Evolutionary conservation across 768 basidiomycete species (phyloP), one percentile per base, ranked within the genome.

Genomic region (Auriscalpium vulgare): DNA sequence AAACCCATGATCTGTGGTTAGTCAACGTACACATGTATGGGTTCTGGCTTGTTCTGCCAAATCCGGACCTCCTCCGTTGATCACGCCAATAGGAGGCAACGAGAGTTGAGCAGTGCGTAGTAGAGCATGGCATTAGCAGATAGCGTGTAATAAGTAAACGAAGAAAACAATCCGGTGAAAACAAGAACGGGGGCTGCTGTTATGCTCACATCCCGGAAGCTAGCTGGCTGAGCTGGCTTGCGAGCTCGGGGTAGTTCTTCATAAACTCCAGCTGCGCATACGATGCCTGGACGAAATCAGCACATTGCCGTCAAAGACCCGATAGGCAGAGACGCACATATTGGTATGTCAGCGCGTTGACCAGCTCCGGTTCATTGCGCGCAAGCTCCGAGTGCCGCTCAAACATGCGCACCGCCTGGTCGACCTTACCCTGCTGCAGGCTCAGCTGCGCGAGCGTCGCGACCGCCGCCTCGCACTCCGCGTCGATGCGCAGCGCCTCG

Each of bases 401-500:
- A 64, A 99, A 97, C 83, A 92, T 84, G 65, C 83, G 79, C 56
- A 93, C 82, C 2, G 95, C 97, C 57, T 84, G 78, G 43, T 88
- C 83, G 57, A 97, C 84, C 73, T 89, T 88, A 66, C 86, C 84
- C 71, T 95, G 92, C 71, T 98, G 95, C 59, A 98, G 70, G 57
- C 81, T 83, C 19, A 99, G 78, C 70, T 99, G 97, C 4, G 95
- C 95, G 34, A 98, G 82, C 1, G 95, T 97, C 16, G 93, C 92
- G 5, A 98, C 87, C 0, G 95, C 97, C 10, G 95, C 91, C 67
- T 99, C 97, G 71, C 95, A 98, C 61, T 94, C 93, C 10, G 89
- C 77, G 70, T 99, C 97, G 54, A 94, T 81, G 50, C 78, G 74
- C 19, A 99, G 77, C 0, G 97, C 97, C 69, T 98, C 89, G 55